Percentiles rank a stretch among this genome's conserved stretches.
Conservation (phyloP, 2,329 filamentous ascomycete genomes). For the Neocatenulostroma microsporum region DNA sequence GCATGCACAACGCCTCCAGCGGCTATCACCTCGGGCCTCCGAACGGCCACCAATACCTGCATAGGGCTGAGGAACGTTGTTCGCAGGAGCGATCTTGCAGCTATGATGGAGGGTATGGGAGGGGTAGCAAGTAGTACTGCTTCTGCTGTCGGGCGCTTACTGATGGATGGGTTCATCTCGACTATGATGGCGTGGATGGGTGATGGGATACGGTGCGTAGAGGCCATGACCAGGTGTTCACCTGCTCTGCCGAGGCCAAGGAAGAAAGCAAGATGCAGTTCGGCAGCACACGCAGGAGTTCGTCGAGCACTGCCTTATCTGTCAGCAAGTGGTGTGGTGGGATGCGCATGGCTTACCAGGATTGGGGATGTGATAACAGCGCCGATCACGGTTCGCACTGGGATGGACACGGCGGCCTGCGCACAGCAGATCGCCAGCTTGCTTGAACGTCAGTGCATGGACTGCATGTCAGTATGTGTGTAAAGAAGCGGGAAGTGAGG, state of each 20-base stretch:
- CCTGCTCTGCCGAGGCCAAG: no score
- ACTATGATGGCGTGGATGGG: not conserved
- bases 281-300: not conserved
- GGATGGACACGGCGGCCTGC: conserved; percentile 1
- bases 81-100: not conserved
- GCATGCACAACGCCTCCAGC: not conserved
- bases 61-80: not conserved
- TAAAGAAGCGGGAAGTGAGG: not conserved
- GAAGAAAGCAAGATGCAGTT: no score
- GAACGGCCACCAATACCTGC: not conserved
- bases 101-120: not conserved
- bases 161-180: not conserved
- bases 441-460: not conserved
- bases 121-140: no score
- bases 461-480: not conserved
- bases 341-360: not conserved
- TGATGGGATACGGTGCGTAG: not conserved
- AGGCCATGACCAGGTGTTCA: no score
- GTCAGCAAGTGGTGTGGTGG: not conserved
- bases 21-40: not conserved
- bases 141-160: not conserved
- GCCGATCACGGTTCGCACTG: conserved; percentile 4
- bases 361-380: not conserved
- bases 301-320: no score
- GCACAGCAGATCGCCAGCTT: no score